Percentiles rank a stretch among this genome's conserved stretches.
These are phyloP conservation scores for Psophocarpus tetragonolobus DNA, from an alignment of 306 rosid species.

Conservation along the genomic window DNA sequence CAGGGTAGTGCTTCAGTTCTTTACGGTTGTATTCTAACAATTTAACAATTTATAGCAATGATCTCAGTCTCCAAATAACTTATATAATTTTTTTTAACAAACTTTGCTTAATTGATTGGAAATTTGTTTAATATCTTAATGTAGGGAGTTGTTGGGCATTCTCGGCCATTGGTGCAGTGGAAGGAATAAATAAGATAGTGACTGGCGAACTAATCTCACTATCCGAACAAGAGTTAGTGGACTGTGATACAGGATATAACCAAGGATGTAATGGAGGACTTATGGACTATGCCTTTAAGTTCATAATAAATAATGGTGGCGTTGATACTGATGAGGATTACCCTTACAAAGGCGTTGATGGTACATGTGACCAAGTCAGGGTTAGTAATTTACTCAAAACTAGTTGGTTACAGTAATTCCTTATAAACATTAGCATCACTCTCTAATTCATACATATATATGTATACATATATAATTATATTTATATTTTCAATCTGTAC, in stretches of 20 bases:
- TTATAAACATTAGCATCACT: too few species aligned
- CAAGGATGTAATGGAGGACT: constrained; percentile 95
- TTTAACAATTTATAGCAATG: background rate
- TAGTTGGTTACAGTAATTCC: background rate
- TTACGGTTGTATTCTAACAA: background rate
- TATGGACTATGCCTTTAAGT: constrained; percentile 88
- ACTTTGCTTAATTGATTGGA: background rate
- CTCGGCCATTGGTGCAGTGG: constrained; percentile 73
- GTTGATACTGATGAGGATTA: constrained; percentile 89
- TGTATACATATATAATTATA: too few species aligned
- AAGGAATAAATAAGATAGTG: constrained; percentile 80
- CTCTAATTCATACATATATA: too few species aligned
- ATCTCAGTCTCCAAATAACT: background rate
- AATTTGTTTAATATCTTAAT: background rate
- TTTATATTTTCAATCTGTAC: constrained; percentile 14
- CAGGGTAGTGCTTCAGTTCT: background rate
- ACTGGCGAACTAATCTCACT: constrained; percentile 79
- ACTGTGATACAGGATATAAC: constrained; percentile 79
- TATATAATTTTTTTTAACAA: background rate
- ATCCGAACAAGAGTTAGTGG: constrained; percentile 95
- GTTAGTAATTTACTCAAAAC: constrained; percentile 36
- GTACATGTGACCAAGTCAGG: constrained; percentile 64
- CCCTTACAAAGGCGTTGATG: constrained; percentile 68
- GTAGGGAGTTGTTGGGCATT: constrained; percentile 99
- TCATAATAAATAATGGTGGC: constrained; percentile 90